Base-by-base conservation (phyloP, 139 green algal genomes). In the Coelastrella sp. region DNA sequence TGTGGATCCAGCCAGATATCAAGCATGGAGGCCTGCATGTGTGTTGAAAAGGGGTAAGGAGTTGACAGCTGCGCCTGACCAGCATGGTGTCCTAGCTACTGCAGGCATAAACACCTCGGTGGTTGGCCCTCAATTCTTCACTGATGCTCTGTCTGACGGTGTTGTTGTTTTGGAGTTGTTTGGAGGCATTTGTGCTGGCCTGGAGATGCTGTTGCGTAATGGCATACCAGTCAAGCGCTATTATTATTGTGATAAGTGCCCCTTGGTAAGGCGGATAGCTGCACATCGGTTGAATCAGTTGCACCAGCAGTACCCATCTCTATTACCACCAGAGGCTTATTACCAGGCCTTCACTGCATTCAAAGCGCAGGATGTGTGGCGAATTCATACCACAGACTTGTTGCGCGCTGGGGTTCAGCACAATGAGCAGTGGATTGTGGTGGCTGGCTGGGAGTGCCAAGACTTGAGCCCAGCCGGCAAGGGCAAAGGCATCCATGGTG, bases 371-470 rank as follows among this genome's bases (percentile, higher is more conserved):
- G 83, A 80, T 58, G 47, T 89, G 11, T 22, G n/a, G 16, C 6
- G 14, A n/a, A 60, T 73, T 17, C 56, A 17, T 17, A 71, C 5
- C 6, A 5, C 22, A 2, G 5, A 58, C 11, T 57, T 90, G 6
- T 6, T 54, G 4, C 13, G 13, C 1, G 22, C 75, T 7, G 71
- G 7, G 16, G n/a, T 57, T 4, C 20, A 85, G n/a, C 5, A 23
- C 8, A 58, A 17, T 8, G 64, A 78, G 7, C 84, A 90, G 22
- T 92, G 90, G 90, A 56, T 92, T 4, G 76, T 92, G 23, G 65
- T 92, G 7, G 90, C 75, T 7, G 84, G 90, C 56, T 92, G 22
- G 23, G 90, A 92, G 22, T 92, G 88, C 32, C 73, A 87, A 56
- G 88, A 92, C 16, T 60, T 92, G 23, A 76, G 16, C 16, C 32